These are phyloP conservation scores for Phyllosticta paracitricarpa DNA, from an alignment of 2,329 filamentous ascomycete species.

Conservation along the genomic window DNA sequence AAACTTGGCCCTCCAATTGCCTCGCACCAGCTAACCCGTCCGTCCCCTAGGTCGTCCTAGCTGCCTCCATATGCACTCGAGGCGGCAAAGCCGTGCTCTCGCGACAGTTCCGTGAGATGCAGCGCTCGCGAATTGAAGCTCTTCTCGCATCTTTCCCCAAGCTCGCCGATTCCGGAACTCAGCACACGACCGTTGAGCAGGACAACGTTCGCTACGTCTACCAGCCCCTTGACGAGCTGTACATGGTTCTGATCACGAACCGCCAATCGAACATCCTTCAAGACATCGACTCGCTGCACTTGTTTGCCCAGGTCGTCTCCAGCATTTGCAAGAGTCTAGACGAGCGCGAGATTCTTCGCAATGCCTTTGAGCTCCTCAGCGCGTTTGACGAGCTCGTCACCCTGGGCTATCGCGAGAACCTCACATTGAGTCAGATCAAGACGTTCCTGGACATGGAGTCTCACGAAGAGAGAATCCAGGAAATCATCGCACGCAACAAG, in stretches of 20 bases:
- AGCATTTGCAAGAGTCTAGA: conserved; percentile 94
- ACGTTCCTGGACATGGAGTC: conserved; percentile 99
- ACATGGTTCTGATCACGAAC: conserved; percentile 99
- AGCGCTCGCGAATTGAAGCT: conserved; percentile 90
- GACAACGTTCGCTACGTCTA: conserved; percentile 99
- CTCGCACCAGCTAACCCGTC: neutral
- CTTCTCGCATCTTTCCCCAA: conserved; percentile 96
- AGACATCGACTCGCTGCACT: conserved; percentile 95
- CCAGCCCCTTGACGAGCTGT: conserved; percentile 96
- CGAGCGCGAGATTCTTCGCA: conserved; percentile 87
- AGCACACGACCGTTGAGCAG: conserved; percentile 97
- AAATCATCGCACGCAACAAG: conserved; percentile 97
- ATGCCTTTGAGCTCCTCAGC: conserved; percentile 91
- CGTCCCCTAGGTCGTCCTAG: conserved; percentile 73
- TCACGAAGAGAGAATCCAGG: conserved; percentile 97
- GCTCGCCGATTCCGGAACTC: conserved; percentile 87
- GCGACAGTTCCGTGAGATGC: conserved; percentile 95
- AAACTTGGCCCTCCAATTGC: neutral
- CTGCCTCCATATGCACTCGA: conserved; percentile 96
- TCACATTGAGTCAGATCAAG: conserved; percentile 95
- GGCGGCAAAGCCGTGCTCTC: conserved; percentile 98
- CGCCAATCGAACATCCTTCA: conserved; percentile 98
- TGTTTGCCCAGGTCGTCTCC: conserved; percentile 94
- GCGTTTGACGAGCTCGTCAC: conserved; percentile 97
- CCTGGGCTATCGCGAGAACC: conserved; percentile 88